These are phyloP conservation scores for Dorcoceras hygrometricum DNA, from an alignment of 257 asterid species.

Conservation along the genomic window DNA sequence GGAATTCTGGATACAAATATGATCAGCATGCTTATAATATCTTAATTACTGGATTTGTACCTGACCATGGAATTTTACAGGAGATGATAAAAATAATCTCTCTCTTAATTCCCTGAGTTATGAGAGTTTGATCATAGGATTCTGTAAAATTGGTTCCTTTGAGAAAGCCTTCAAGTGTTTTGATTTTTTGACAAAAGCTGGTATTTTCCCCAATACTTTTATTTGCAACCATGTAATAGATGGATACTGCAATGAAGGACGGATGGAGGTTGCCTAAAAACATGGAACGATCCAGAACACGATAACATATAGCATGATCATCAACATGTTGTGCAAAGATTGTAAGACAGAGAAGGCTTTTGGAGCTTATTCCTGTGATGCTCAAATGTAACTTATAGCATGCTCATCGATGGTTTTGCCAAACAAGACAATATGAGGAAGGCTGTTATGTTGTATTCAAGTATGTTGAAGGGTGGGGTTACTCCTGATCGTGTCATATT, in stretches of 20 bases:
- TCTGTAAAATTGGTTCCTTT: slow-evolving; percentile 35
- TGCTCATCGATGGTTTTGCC: slow-evolving; percentile 50
- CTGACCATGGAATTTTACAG: slow-evolving; percentile 42
- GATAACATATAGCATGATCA: slow-evolving; percentile 33
- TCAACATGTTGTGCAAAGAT: slow-evolving; percentile 46
- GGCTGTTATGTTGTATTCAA: slow-evolving; percentile 38
- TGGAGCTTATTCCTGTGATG: slow-evolving; percentile 56
- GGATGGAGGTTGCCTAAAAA: slow-evolving; percentile 34
- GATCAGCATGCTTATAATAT: slow-evolving; percentile 45
- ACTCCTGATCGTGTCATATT: slow-evolving; percentile 40
- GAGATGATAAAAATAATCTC: slow-evolving; percentile 50
- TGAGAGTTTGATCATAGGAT: slow-evolving; percentile 41
- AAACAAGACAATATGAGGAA: slow-evolving; percentile 40
- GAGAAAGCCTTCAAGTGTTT: slow-evolving; percentile 35
- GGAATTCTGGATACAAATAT: slow-evolving; percentile 38
- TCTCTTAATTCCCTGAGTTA: slow-evolving; percentile 37
- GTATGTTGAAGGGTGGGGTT: slow-evolving; percentile 48
- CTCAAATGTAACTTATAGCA: slow-evolving; percentile 45
- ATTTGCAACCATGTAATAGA: slow-evolving; percentile 36
- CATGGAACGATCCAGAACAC: slow-evolving; percentile 34
- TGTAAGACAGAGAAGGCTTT: slow-evolving; percentile 38
- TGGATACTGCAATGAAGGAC: slow-evolving; percentile 44
- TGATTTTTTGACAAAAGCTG: slow-evolving; percentile 33
- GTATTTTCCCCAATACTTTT: slow-evolving; percentile 26
- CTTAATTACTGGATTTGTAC: slow-evolving; percentile 50